phyloP scores from a whole-genome alignment of 192 early-diverging fungal genomes.

The Polychytrium aggregatum region DNA sequence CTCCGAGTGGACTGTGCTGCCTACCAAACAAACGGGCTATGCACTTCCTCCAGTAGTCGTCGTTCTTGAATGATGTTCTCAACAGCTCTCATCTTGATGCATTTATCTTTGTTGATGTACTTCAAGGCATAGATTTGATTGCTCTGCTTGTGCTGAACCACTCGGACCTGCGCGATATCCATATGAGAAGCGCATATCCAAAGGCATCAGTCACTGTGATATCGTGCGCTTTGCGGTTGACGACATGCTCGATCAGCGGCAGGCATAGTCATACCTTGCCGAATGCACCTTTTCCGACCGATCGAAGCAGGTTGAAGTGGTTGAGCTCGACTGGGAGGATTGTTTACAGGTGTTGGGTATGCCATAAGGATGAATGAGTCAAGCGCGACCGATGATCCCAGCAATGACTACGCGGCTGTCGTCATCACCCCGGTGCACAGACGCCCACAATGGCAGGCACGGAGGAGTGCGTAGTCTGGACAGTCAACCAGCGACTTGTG shows the following conservation, averaged over 20 bases:
- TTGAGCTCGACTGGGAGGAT: slow-evolving; percentile 54
- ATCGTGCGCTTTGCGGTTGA: background rate
- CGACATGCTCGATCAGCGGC: background rate
- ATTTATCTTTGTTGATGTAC: slow-evolving; percentile 93
- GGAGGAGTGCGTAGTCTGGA: background rate
- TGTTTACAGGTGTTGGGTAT: no score
- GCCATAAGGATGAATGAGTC: no score
- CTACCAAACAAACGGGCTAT: slow-evolving; percentile 62
- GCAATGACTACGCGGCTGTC: no score
- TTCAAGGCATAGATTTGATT: slow-evolving; percentile 84
- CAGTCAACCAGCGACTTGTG: background rate
- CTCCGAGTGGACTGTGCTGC: background rate
- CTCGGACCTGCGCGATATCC: slow-evolving; percentile 55
- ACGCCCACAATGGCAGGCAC: background rate
- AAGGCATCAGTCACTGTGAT: background rate
- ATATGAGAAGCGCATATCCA: background rate
- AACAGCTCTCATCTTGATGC: slow-evolving; percentile 74
- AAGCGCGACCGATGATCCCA: background rate
- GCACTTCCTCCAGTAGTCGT: slow-evolving; percentile 72
- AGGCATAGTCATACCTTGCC: slow-evolving; percentile 64
- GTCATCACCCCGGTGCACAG: background rate
- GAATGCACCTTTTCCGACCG: slow-evolving; percentile 91
- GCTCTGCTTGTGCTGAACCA: slow-evolving; percentile 78
- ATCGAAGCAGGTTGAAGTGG: slow-evolving; percentile 82
- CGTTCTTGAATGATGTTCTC: slow-evolving; percentile 89